These are phyloP conservation scores for Aspergillus quadricinctus DNA, from an alignment of 2,329 filamentous ascomycete genomes.

Conservation along the genomic window DNA sequence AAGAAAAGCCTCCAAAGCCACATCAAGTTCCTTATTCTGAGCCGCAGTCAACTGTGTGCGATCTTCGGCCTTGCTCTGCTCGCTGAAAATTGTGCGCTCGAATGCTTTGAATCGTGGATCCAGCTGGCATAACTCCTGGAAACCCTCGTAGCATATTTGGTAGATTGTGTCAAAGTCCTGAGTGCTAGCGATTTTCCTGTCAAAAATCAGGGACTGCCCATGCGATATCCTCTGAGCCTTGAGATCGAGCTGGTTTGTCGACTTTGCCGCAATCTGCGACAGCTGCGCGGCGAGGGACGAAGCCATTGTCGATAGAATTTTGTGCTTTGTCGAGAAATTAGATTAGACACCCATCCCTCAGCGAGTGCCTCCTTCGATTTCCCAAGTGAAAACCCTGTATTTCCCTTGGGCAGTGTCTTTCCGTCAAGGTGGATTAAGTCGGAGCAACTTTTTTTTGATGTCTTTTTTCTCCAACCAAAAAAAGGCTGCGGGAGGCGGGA, in stretches of 20 bases:
- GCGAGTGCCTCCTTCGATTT: conserved; percentile 1
- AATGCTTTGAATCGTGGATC: conserved; percentile 76
- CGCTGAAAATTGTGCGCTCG: conserved; percentile 77
- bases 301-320: conserved; percentile 54
- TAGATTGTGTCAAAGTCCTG: conserved; percentile 91
- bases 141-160: conserved; percentile 81
- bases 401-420: conserved; percentile 10
- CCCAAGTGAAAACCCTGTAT: background rate
- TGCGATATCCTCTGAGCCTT: conserved; percentile 90
- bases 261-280: conserved; percentile 84
- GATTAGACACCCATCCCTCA: conserved; percentile 18
- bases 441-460: conserved; percentile 32
- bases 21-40: conserved; percentile 79
- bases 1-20: conserved; percentile 75
- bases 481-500: conserved; percentile 19
- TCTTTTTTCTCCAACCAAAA: conserved; percentile 14
- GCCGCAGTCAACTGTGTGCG: conserved; percentile 73
- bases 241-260: conserved; percentile 83
- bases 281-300: conserved; percentile 90
- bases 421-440: conserved; percentile 8
- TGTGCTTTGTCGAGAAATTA: conserved; percentile 11
- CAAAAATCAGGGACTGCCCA: conserved; percentile 92
- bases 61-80: conserved; percentile 87
- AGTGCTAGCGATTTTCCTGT: conserved; percentile 73
- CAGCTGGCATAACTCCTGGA: conserved; percentile 82